phyloP scores from a whole-genome alignment of 495 filamentous ascomycete genomes.

The Durotheca rogersii region DNA sequence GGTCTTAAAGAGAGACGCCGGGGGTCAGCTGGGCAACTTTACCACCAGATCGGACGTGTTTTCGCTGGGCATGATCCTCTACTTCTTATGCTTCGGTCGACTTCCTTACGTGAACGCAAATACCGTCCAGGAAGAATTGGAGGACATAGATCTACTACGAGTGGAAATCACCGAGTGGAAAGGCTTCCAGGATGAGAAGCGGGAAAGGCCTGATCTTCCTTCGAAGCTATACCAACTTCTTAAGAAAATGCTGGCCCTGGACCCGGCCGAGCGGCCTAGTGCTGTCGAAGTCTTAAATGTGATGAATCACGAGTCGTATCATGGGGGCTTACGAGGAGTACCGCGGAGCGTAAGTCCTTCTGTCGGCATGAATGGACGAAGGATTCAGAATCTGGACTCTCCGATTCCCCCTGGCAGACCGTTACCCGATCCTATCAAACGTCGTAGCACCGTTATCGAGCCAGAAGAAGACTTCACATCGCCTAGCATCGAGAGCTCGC shows the following conservation, averaged over 20 bases:
- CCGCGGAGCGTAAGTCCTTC: slow-evolving; percentile 38
- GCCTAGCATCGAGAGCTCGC: slow-evolving; percentile 35
- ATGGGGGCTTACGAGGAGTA: slow-evolving; percentile 39
- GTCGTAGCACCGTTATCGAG: slow-evolving; percentile 13
- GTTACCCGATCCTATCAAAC: slow-evolving; percentile 45
- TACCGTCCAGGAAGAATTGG: slow-evolving; percentile 81
- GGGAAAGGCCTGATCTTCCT: slow-evolving; percentile 77
- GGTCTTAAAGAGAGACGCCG: slow-evolving; percentile 70
- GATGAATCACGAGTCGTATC: slow-evolving; percentile 66
- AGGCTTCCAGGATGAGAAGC: slow-evolving; percentile 75
- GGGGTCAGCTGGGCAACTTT: slow-evolving; percentile 82
- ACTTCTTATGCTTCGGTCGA: slow-evolving; percentile 92
- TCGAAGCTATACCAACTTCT: slow-evolving; percentile 83
- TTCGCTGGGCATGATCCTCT: slow-evolving; percentile 95
- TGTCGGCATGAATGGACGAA: slow-evolving; percentile 46
- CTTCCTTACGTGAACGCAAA: slow-evolving; percentile 86
- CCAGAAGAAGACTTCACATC: slow-evolving; percentile 35
- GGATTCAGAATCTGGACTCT: slow-evolving; percentile 60
- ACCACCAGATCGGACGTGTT: slow-evolving; percentile 96
- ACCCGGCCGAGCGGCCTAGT: slow-evolving; percentile 74
- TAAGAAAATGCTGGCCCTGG: slow-evolving; percentile 73
- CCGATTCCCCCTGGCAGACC: slow-evolving; percentile 49
- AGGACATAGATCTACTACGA: slow-evolving; percentile 86
- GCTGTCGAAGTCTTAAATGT: slow-evolving; percentile 84
- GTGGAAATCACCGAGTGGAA: slow-evolving; percentile 85